Evolutionary conservation across 805 yeast genomes (phyloP), one percentile per base, ranked within the genome.

Genomic region (Yueomyces sinensis): DNA sequence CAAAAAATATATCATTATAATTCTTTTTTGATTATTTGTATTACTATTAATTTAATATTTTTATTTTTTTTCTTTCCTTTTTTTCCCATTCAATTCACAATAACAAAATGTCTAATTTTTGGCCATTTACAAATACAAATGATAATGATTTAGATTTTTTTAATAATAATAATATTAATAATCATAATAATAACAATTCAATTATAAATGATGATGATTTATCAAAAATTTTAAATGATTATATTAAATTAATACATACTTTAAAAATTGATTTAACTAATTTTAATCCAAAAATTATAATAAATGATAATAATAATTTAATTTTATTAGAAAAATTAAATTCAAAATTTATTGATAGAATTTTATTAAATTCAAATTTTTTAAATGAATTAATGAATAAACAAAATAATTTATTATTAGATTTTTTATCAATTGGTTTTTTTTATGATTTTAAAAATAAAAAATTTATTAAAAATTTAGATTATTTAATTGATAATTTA

Each of bases 361-460:
- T 62, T 2, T 37, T 65, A 24, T 59, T 57, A 32, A 67, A 64
- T 40, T 47, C 59, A 1, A 58, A 56, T 32, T 43, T 65, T n/a
- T 42, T 64, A 32, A 58, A 48, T 33, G 56, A 50, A 35, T 37
- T 66, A 31, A n/a, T n/a, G n/a, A 49, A 57, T 25, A 51, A 52
- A 17, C 63, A 62, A 43, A 62, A 63, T 40, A 58, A 57, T 36
- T 48, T 45, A 13, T 37, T 57, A 27, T 31, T 74, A 13, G 80
- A 74, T 45, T 60, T 74, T 37, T 54, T 74, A 22, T 65, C 75
- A 39, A 55, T 62, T 37, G 69, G 69, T 1, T 63, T 61, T 41
- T 56, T 61, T 35, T 57, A 44, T 42, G 44, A 43, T 18, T 37
- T 36, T 6, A 34, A 41, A 24, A 32, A 38, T 19, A 35, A 15